phyloP scores from a whole-genome alignment of 139 green algal species.

The Micractinium sp. region DNA sequence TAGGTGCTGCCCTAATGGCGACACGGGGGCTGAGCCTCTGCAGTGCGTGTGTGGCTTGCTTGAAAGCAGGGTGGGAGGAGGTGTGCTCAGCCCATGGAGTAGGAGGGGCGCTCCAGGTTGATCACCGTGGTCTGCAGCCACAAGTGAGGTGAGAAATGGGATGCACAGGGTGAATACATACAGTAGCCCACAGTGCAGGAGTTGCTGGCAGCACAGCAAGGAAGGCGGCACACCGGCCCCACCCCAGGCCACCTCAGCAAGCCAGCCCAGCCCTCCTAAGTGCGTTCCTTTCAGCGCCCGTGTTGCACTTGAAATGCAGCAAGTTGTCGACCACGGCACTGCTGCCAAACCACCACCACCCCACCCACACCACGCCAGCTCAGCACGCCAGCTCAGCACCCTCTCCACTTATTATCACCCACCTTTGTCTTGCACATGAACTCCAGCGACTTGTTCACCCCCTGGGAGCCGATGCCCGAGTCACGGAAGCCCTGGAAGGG shows the following conservation, averaged over 20 bases:
- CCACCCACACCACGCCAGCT: neutral
- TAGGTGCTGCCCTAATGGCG: no score
- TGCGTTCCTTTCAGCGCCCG: neutral
- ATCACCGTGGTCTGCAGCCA: constrained; percentile 86
- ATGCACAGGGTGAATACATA: no score
- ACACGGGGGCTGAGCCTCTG: no score
- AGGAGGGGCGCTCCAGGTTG: constrained; percentile 82
- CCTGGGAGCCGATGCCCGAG: constrained; percentile 91
- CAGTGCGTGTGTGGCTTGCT: no score
- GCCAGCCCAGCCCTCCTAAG: no score
- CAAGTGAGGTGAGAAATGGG: neutral
- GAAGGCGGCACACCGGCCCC: no score
- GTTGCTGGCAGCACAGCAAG: neutral
- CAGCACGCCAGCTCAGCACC: neutral
- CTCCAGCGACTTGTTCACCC: constrained; percentile 87
- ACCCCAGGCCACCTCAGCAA: no score
- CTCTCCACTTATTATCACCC: neutral
- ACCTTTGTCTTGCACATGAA: constrained; percentile 94
- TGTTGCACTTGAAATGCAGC: neutral
- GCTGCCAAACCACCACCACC: neutral
- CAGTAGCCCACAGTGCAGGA: neutral
- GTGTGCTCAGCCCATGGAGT: constrained; percentile 73
- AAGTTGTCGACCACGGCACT: no score
- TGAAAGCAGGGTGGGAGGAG: no score
- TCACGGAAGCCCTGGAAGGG: constrained; percentile 91